Conservation (phyloP, 208 protist species). For the Leishmania aethiopica region DNA sequence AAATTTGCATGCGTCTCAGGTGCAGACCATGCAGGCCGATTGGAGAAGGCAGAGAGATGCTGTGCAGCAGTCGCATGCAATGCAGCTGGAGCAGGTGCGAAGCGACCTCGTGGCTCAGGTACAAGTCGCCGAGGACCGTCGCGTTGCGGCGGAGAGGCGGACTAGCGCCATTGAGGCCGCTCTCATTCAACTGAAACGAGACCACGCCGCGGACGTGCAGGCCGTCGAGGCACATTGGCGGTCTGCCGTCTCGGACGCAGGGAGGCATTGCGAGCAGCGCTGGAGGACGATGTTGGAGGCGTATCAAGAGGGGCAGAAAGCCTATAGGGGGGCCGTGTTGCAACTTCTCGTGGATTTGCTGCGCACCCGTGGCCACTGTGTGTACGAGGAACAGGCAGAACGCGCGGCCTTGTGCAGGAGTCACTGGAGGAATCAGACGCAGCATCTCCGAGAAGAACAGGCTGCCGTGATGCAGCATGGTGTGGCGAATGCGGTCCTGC, state of each 20-base stretch:
- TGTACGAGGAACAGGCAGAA: not conserved
- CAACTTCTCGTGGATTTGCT: not conserved
- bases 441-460: not conserved
- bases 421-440: not conserved
- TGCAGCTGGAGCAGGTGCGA: slow-evolving; percentile 19
- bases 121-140: slow-evolving; percentile 4
- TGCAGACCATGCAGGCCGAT: slow-evolving; percentile 9
- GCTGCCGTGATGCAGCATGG: not conserved
- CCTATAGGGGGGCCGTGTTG: not conserved
- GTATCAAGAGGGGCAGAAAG: slow-evolving; percentile 4
- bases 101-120: slow-evolving; percentile 5
- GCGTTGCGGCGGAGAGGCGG: slow-evolving; percentile 20
- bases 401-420: not conserved
- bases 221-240: not conserved
- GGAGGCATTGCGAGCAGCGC: slow-evolving; percentile 3
- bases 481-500: not conserved
- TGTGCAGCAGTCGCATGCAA: slow-evolving; percentile 10
- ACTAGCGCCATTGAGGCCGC: slow-evolving; percentile 1
- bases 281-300: not conserved
- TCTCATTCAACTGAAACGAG: slow-evolving; percentile 6
- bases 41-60: slow-evolving; percentile 12
- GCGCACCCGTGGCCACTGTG: not conserved
- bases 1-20: not conserved
- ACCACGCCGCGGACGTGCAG: not conserved
- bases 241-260: slow-evolving; percentile 8